phyloP scores from a whole-genome alignment of 2,329 filamentous ascomycete genomes.

The Trichoderma atroviride region DNA sequence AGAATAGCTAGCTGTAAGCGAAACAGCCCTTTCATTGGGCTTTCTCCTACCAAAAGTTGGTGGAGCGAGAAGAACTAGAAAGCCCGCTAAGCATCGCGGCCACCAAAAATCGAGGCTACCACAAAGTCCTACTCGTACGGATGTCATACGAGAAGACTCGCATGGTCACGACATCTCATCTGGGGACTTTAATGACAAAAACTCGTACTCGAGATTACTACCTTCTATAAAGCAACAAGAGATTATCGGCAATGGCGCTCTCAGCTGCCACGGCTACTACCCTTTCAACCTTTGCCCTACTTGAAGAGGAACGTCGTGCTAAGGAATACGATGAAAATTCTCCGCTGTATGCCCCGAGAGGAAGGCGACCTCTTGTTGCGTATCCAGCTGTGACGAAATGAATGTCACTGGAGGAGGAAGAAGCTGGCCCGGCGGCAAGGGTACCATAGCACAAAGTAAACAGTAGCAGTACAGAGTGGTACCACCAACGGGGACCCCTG shows the following conservation, averaged over 20 bases:
- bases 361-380: neutral
- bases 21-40: neutral
- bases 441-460: neutral
- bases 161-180: neutral
- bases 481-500: neutral
- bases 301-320: neutral
- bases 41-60: neutral
- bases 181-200: neutral
- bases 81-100: neutral
- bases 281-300: neutral
- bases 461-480: neutral
- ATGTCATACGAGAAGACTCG: neutral
- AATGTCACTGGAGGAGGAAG: neutral
- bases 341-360: neutral
- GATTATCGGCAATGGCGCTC: neutral
- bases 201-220: neutral
- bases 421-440: neutral
- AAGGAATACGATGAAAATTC: constrained; percentile 4
- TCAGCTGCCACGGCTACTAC: neutral
- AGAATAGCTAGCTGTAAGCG: neutral
- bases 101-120: neutral
- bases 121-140: neutral
- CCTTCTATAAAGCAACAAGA: neutral
- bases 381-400: neutral
- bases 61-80: neutral